Evolutionary conservation across 371 early-diverging fungal species (phyloP).

Genomic region (Mucor plumbeus): DNA sequence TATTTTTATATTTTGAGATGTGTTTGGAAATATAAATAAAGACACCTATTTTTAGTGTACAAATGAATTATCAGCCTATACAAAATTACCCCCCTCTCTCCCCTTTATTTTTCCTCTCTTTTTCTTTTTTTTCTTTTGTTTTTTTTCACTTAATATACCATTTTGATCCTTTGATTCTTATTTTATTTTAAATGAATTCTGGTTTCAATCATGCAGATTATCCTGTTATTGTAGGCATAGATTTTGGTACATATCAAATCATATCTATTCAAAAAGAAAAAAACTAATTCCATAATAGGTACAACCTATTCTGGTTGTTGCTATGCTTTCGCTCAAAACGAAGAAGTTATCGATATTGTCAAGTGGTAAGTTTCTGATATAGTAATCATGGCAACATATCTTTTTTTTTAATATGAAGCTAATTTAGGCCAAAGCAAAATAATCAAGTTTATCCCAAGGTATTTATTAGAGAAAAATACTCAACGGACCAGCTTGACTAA

Average conservation of each 20-base stretch:
- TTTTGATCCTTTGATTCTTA: neutral
- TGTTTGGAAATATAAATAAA: neutral
- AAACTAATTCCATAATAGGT: slow-evolving; percentile 21
- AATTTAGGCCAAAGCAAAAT: slow-evolving; percentile 47
- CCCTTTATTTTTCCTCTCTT: neutral
- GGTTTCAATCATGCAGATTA: slow-evolving; percentile 37
- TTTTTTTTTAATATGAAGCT: too few species aligned
- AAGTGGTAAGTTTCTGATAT: slow-evolving; percentile 44
- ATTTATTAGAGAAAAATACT: neutral
- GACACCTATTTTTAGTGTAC: neutral
- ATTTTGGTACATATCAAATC: slow-evolving; percentile 41
- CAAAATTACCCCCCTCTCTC: neutral
- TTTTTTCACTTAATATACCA: slow-evolving; percentile 1
- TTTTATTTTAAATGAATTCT: slow-evolving; percentile 11
- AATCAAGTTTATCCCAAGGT: slow-evolving; percentile 57
- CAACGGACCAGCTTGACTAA: neutral
- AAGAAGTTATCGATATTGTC: slow-evolving; percentile 54
- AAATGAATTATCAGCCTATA: neutral
- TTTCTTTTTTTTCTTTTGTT: neutral
- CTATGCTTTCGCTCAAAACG: slow-evolving; percentile 55
- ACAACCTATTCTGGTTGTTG: slow-evolving; percentile 55
- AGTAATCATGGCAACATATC: slow-evolving; percentile 3
- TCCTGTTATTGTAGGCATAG: slow-evolving; percentile 59
- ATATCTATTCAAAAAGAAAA: neutral
- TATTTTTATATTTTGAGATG: neutral